A percentile compares a stretch with the other conserved stretches of the same genome.
phyloP scores from a whole-genome alignment of 495 filamentous ascomycete genomes.

The Ramalina peruviana region DNA sequence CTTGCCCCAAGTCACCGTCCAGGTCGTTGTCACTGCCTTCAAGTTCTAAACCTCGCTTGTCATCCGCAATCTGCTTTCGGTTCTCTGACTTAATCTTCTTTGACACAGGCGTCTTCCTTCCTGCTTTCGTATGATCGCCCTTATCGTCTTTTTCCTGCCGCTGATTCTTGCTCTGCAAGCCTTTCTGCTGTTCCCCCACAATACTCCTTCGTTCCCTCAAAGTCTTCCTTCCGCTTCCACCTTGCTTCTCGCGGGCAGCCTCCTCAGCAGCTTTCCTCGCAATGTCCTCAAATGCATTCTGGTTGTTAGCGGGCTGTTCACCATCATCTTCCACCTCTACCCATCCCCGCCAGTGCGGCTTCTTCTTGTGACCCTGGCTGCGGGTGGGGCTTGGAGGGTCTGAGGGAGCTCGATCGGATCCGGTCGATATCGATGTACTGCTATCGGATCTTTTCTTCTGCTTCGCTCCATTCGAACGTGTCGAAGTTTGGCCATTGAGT shows the following conservation, averaged over 20 bases:
- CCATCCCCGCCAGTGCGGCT: slow-evolving; percentile 3
- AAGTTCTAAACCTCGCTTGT: background rate
- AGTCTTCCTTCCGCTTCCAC: background rate
- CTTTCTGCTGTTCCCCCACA: background rate
- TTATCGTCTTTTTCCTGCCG: background rate
- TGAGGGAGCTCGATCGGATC: background rate
- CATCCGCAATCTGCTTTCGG: background rate
- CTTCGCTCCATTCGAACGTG: too few species aligned
- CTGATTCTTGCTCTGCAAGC: background rate
- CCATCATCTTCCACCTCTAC: slow-evolving; percentile 1
- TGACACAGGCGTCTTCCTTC: too few species aligned
- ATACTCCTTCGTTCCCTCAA: background rate
- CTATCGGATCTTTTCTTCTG: too few species aligned
- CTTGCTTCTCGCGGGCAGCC: background rate
- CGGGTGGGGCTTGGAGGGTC: background rate
- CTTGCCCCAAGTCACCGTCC: background rate
- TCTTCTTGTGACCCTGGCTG: background rate
- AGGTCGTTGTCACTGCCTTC: background rate
- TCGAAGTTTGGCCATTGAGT: too few species aligned
- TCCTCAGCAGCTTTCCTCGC: background rate
- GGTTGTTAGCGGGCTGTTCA: background rate
- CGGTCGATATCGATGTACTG: too few species aligned
- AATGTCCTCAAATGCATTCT: background rate
- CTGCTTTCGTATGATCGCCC: background rate
- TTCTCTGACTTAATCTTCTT: background rate